Evolutionary conservation across 352 stramenopile species (phyloP).

Genomic region (Halophytophthora polymorphica): DNA sequence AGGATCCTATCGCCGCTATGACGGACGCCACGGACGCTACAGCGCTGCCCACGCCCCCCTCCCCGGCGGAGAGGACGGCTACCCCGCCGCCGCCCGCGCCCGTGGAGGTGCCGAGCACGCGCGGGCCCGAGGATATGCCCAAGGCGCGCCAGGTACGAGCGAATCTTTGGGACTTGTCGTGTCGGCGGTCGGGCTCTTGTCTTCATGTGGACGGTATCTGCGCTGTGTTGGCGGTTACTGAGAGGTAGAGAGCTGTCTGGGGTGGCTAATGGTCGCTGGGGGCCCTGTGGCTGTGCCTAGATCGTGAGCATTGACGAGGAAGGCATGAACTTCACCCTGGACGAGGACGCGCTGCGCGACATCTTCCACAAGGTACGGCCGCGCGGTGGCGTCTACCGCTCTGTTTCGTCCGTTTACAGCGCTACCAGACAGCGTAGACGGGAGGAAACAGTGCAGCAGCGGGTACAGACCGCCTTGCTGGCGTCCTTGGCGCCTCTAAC

Average conservation of each 20-base stretch:
- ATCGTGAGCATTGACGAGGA: conserved; percentile 89
- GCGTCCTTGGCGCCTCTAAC: too few relatives aligned
- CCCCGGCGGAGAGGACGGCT: conserved; percentile 4
- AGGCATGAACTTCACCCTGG: conserved; percentile 82
- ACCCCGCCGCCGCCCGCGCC: conserved; percentile 14
- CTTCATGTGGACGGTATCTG: too few relatives aligned
- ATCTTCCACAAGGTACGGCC: conserved; percentile 62
- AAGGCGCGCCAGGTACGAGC: conserved; percentile 46
- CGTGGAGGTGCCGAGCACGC: conserved; percentile 15
- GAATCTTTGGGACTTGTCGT: too few relatives aligned
- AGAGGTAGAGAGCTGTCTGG: too few relatives aligned
- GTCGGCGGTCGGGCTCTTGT: too few relatives aligned
- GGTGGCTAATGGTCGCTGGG: too few relatives aligned
- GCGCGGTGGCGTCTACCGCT: too few relatives aligned
- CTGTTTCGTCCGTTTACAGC: too few relatives aligned
- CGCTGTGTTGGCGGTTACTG: neutral
- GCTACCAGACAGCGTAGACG: too few relatives aligned
- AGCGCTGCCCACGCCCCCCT: conserved; percentile 11
- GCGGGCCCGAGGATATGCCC: conserved; percentile 35
- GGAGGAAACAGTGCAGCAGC: too few relatives aligned
- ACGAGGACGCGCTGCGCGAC: conserved; percentile 59
- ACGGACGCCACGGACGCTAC: neutral
- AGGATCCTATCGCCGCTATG: neutral
- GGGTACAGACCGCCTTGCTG: too few relatives aligned
- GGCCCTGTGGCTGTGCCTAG: conserved; percentile 24